A percentile compares a stretch with the other conserved stretches of the same genome.
Conservation (phyloP, 805 yeast species). For the Wickerhamomyces xylosicus region DNA sequence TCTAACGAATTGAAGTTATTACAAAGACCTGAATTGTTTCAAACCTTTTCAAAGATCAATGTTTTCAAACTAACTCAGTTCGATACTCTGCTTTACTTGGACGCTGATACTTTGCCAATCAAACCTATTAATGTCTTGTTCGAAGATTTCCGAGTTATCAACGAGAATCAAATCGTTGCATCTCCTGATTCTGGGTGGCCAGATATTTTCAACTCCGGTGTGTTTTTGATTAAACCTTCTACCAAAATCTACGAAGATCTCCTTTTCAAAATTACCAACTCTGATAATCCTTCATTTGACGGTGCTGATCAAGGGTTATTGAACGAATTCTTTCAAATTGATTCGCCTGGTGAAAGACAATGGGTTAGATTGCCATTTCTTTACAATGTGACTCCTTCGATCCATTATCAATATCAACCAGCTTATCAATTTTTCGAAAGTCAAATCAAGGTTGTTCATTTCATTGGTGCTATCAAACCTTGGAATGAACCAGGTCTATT, state of each 20-base stretch:
- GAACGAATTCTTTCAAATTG: conserved; percentile 47
- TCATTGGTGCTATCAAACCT: conserved; percentile 55
- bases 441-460: conserved; percentile 45
- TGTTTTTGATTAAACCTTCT: conserved; percentile 49
- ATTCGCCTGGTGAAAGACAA: conserved; percentile 6
- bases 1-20: conserved; percentile 23
- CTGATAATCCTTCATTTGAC: conserved; percentile 43
- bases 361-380: conserved; percentile 75
- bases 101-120: conserved; percentile 50
- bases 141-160: conserved; percentile 9
- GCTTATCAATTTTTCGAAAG: conserved; percentile 46
- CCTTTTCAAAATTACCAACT: conserved; percentile 16
- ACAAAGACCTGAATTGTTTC: conserved; percentile 40
- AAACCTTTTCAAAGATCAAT: conserved; percentile 39
- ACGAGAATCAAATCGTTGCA: conserved; percentile 24
- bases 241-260: conserved; percentile 30
- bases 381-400: conserved; percentile 71
- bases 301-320: conserved; percentile 88
- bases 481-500: conserved; percentile 26
- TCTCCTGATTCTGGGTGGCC: conserved; percentile 85
- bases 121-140: conserved; percentile 18
- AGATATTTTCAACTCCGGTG: conserved; percentile 74
- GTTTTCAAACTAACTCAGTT: conserved; percentile 35
- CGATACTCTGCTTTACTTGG: conserved; percentile 47
- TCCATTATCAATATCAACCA: conserved; percentile 64